Evolutionary conservation across 192 early-diverging fungal species (phyloP).

Genomic region (Paraglomus brasilianum): DNA sequence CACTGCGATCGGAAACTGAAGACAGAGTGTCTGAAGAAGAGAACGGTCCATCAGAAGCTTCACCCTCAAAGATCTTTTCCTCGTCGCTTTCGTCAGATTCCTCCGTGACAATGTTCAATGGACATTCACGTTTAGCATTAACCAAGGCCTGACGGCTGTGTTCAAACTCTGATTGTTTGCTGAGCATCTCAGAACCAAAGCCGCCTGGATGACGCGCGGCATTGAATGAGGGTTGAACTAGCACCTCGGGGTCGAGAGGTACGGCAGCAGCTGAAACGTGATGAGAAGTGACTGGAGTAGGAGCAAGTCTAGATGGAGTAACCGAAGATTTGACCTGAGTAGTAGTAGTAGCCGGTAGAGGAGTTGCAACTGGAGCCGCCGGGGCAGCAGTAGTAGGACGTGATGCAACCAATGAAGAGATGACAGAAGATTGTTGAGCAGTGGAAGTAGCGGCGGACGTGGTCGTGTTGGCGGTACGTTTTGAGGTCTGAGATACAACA

Average conservation of each 20-base stretch:
- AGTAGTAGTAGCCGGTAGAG: neutral
- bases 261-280: conserved; percentile 1
- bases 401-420: neutral
- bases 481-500: no score
- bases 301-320: neutral
- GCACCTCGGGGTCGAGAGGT: neutral
- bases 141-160: neutral
- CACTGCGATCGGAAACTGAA: no score
- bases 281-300: neutral
- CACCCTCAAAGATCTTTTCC: neutral
- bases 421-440: neutral
- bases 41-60: neutral
- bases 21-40: neutral
- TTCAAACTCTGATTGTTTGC: neutral
- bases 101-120: conserved; percentile 10
- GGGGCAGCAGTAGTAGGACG: neutral
- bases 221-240: neutral
- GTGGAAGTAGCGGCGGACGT: neutral
- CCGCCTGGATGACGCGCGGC: neutral
- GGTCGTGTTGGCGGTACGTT: no score
- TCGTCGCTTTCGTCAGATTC: conserved; percentile 20
- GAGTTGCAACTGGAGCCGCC: neutral
- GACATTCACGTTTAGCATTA: neutral
- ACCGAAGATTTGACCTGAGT: neutral
- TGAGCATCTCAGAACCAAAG: neutral